Percentiles rank a stretch among this genome's conserved stretches.
Evolutionary conservation across 495 filamentous ascomycete genomes (phyloP).

Genomic region (Penicillium nucicola): DNA sequence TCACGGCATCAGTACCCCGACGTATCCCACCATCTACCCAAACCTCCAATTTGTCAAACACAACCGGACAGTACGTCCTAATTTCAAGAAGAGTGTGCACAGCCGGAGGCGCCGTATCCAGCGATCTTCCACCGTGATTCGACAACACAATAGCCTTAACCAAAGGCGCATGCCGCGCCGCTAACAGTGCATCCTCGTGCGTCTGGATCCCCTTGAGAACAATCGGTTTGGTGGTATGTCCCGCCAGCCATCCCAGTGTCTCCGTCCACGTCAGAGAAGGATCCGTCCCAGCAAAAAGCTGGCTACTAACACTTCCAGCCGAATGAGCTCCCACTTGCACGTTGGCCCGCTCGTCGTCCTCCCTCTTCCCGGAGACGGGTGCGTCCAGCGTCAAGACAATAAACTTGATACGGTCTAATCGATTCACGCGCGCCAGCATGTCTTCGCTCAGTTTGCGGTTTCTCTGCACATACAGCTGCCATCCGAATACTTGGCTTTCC

Average conservation of each 20-base stretch:
- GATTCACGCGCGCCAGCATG: constrained; percentile 40
- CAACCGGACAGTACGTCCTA: constrained; percentile 49
- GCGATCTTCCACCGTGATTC: constrained; percentile 66
- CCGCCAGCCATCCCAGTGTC: constrained; percentile 64
- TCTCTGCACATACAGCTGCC: constrained; percentile 74
- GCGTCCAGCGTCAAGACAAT: constrained; percentile 83
- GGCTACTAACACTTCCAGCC: constrained; percentile 46
- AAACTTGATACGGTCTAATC: constrained; percentile 41
- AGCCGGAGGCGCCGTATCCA: constrained; percentile 60
- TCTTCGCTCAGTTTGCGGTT: constrained; percentile 54
- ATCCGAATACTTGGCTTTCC: constrained; percentile 47
- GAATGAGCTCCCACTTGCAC: constrained; percentile 40
- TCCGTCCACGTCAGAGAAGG: constrained; percentile 67
- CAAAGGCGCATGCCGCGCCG: constrained; percentile 41
- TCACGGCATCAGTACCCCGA: constrained; percentile 64
- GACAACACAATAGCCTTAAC: constrained; percentile 63
- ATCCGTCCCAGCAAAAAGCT: constrained; percentile 56
- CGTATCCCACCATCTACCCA: constrained; percentile 63
- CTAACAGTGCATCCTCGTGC: constrained; percentile 55
- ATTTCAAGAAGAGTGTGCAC: constrained; percentile 62
- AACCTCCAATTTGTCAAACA: constrained; percentile 59
- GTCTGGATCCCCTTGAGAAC: constrained; percentile 65
- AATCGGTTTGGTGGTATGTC: constrained; percentile 58
- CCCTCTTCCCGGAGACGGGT: constrained; percentile 78
- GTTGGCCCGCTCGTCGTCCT: constrained; percentile 71